A percentile compares a stretch with the other conserved stretches of the same genome.
Conservation (phyloP, 345 rosid species). For the Gossypium turneri region DNA sequence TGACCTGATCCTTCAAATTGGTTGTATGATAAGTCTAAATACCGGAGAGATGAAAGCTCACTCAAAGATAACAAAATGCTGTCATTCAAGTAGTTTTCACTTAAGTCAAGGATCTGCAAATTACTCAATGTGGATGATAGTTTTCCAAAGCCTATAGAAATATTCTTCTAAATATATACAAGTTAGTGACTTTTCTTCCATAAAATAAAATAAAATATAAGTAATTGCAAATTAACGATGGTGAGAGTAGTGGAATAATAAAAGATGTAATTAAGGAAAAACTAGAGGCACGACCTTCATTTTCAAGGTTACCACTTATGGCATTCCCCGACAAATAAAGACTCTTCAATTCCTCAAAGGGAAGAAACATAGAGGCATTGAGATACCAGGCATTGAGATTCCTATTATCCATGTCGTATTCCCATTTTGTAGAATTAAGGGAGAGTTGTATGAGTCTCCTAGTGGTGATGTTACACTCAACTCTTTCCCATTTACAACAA, state of each 20-base stretch:
- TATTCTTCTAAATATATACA: neutral
- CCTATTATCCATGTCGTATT: too few relatives aligned
- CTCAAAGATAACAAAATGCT: neutral
- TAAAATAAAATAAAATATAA: neutral
- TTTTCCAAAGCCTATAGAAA: neutral
- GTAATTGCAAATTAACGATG: neutral
- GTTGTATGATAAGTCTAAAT: neutral
- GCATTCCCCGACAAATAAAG: neutral
- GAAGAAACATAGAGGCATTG: constrained; percentile 4
- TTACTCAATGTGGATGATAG: neutral
- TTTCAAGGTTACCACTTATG: neutral
- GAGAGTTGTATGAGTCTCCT: neutral
- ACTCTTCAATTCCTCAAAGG: neutral
- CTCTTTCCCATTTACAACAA: neutral
- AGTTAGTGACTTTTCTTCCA: neutral
- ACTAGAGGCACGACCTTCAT: neutral
- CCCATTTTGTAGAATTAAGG: neutral
- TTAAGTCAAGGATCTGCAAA: neutral
- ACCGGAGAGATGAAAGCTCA: neutral
- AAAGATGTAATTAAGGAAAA: neutral
- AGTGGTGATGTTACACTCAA: neutral
- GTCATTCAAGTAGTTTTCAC: neutral
- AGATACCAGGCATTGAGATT: neutral
- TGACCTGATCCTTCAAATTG: neutral
- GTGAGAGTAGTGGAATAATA: neutral